Percentiles rank a stretch among this genome's conserved stretches.
These are phyloP conservation scores for Aspergillus novoparasiticus DNA, from an alignment of 2,329 filamentous ascomycete genomes.

Conservation along the genomic window DNA sequence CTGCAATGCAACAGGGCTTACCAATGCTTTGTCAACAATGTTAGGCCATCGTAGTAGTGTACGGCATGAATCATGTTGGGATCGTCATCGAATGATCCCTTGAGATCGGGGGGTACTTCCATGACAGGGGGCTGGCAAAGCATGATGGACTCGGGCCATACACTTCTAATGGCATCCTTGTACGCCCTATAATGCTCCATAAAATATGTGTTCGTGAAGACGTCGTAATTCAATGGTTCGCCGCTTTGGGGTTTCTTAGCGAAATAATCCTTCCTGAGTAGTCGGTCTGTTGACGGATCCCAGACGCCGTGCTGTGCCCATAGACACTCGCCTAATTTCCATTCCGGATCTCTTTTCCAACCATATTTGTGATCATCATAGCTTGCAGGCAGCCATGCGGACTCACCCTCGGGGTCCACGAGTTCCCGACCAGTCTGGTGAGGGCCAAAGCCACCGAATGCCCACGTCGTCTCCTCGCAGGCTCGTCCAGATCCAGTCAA, in stretches of 20 bases:
- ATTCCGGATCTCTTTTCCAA: constrained; percentile 82
- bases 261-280: constrained; percentile 88
- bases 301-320: constrained; percentile 98
- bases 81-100: constrained; percentile 86
- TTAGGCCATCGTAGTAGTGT: constrained; percentile 96
- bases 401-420: constrained; percentile 83
- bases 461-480: constrained; percentile 88
- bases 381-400: constrained; percentile 78
- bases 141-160: constrained; percentile 81
- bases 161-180: constrained; percentile 69
- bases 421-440: constrained; percentile 83
- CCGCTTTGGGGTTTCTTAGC: constrained; percentile 74
- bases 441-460: constrained; percentile 89
- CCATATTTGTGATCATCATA: constrained; percentile 88
- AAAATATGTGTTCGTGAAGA: constrained; percentile 90
- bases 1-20: constrained; percentile 25
- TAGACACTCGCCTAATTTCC: constrained; percentile 91
- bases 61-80: constrained; percentile 87
- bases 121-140: constrained; percentile 90
- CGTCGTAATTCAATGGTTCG: constrained; percentile 73
- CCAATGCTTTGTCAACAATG: constrained; percentile 97
- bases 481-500: constrained; percentile 88
- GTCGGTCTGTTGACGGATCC: constrained; percentile 75
- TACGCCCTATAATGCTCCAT: constrained; percentile 82
- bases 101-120: constrained; percentile 86